Evolutionary conservation across 441 rosid species (phyloP).

Genomic region (Gossypium davidsonii): DNA sequence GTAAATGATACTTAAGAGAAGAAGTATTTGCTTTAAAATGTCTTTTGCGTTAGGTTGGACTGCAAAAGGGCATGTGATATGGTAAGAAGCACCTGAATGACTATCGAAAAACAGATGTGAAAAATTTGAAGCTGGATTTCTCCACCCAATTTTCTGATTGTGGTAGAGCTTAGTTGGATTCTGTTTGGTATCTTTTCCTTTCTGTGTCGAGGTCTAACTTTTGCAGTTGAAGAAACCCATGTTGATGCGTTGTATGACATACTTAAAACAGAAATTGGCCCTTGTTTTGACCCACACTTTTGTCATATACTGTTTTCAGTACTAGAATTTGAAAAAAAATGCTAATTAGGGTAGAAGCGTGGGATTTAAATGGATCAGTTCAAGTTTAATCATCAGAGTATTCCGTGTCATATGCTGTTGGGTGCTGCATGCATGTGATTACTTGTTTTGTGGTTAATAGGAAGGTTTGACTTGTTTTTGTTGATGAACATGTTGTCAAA

Average conservation of each 20-base stretch:
- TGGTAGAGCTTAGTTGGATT: background rate
- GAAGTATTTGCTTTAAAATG: background rate
- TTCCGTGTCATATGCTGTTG: background rate
- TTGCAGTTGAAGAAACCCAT: background rate
- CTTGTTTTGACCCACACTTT: background rate
- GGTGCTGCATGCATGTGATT: background rate
- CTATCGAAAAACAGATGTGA: background rate
- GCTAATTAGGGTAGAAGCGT: background rate
- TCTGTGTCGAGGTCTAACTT: background rate
- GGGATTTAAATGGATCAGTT: background rate
- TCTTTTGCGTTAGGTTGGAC: background rate
- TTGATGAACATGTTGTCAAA: background rate
- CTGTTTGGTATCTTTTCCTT: slow-evolving; percentile 2
- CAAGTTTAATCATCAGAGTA: background rate
- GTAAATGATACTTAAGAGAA: background rate
- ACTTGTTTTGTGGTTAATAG: slow-evolving; percentile 2
- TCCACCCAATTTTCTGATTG: slow-evolving; percentile 1
- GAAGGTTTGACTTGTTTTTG: background rate
- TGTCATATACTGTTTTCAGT: background rate
- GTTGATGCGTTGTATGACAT: background rate
- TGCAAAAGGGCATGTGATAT: background rate
- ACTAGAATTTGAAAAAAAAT: background rate
- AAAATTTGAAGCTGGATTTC: background rate
- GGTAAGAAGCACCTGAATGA: background rate
- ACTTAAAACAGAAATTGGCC: background rate